Evolutionary conservation across 495 filamentous ascomycete species (phyloP).

Genomic region (Hypoxylon subgilvum): DNA sequence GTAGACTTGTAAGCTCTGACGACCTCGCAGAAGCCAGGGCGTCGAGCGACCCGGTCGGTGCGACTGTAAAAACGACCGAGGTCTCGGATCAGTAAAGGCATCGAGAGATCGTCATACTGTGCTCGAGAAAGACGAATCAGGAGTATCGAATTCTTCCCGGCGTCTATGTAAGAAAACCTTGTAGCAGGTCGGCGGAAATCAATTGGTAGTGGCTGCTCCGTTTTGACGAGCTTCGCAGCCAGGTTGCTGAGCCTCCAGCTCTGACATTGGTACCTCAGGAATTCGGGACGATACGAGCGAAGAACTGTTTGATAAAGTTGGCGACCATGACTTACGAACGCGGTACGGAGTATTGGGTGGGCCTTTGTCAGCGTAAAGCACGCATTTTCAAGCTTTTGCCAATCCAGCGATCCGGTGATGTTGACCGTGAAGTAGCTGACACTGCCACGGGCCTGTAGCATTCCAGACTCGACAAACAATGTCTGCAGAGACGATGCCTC

Average conservation of each 20-base stretch:
- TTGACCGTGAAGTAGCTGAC: conserved; percentile 54
- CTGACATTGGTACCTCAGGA: conserved; percentile 49
- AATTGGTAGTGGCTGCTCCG: conserved; percentile 46
- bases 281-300: conserved; percentile 47
- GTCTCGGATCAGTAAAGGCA: conserved; percentile 51
- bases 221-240: conserved; percentile 48
- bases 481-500: conserved; percentile 54
- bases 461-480: conserved; percentile 53
- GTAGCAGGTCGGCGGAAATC: conserved; percentile 52
- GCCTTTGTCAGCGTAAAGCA: conserved; percentile 47
- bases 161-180: conserved; percentile 56
- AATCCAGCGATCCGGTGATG: conserved; percentile 48
- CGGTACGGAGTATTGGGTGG: conserved; percentile 54
- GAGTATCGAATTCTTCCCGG: conserved; percentile 52
- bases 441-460: conserved; percentile 48
- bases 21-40: conserved; percentile 53
- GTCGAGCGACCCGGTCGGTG: conserved; percentile 39
- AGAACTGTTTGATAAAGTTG: conserved; percentile 54
- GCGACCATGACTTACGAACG: conserved; percentile 50
- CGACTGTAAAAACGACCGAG: conserved; percentile 51
- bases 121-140: conserved; percentile 53
- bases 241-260: conserved; percentile 47
- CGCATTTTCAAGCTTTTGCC: conserved; percentile 51
- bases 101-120: conserved; percentile 53
- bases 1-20: conserved; percentile 45